Evolutionary conservation across 225 moss, liverwort and hornwort species (phyloP).

Genomic region (Pleurozium schreberi): DNA sequence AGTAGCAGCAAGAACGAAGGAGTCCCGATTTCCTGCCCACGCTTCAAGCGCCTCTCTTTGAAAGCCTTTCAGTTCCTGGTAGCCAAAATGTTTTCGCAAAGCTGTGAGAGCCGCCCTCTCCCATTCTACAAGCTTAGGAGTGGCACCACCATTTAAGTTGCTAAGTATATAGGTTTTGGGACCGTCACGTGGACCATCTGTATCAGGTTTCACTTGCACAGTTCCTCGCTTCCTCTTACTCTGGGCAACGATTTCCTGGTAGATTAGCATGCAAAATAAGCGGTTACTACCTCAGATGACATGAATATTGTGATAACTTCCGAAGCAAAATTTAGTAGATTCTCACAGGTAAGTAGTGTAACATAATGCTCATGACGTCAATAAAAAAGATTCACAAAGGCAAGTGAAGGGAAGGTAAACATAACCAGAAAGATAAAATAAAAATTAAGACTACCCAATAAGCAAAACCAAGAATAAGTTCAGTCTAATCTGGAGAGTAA

Average conservation of each 20-base stretch:
- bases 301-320: background rate
- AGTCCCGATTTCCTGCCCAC: constrained; percentile 68
- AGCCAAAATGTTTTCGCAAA: constrained; percentile 48
- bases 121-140: constrained; percentile 35
- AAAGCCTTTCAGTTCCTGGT: constrained; percentile 45
- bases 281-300: background rate
- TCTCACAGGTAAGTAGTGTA: background rate
- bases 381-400: background rate
- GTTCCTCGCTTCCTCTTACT: constrained; percentile 20
- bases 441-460: background rate
- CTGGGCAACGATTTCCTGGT: background rate
- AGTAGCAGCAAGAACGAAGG: constrained; percentile 78
- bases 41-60: constrained; percentile 66
- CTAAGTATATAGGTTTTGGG: constrained; percentile 15
- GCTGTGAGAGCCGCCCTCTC: constrained; percentile 38
- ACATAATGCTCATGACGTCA: background rate
- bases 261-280: background rate
- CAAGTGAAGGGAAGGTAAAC: background rate
- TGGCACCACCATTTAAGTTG: constrained; percentile 9
- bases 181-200: background rate
- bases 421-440: background rate
- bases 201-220: background rate
- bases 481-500: background rate
- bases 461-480: background rate
- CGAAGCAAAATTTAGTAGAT: background rate